Base-by-base conservation (phyloP, 306 rosid species). In the Medicago arabica region DNA sequence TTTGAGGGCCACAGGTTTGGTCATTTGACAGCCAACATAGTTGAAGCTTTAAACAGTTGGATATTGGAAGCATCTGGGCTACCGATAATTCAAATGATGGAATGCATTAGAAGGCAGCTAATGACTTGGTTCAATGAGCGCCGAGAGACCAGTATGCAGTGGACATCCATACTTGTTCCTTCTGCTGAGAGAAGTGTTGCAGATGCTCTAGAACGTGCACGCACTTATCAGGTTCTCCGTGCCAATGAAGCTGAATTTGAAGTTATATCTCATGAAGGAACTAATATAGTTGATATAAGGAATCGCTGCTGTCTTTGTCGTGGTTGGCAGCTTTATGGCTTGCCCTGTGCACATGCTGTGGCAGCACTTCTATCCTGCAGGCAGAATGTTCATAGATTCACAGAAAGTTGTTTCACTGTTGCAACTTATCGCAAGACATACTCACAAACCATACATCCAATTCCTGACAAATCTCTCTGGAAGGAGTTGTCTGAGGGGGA, bases 261-360 rank as follows among this genome's bases (percentile, higher is more conserved):
- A 82, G 93, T 82, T 28, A 60, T 60, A 60, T 60, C 66, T 60
- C 66, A 13, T 0, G 66, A 28, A 6, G 66, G 66, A 60, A 60
- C 66, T 14, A 60, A 60, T 60, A 60, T 60, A 15, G 93, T 88
- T 8, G 89, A 90, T 75, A 90, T 88, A 49, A 79, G 93, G 12
- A 86, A 81, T 39, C 89, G 93, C 4, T 81, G 87, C 76, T 90
- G 96, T 83, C 78, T 65, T 25, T 90, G 96, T 71, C 82, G 87
- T 15, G 96, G 91, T 38, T 90, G 96, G 96, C 93, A 90, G 85
- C 80, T 82, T 60, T 60, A 60, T 79, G 96, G 96, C 21, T 65
- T 91, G 59, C 96, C 96, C 6, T 91, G 96, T 43, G 88, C 96
- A 11, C 96, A 91, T 72, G 93, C 93, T 2, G 93, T 85, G 74